Percentiles rank a stretch among this genome's conserved stretches.
These are phyloP conservation scores for Puccinia polysora DNA, from an alignment of 1,284 basidiomycete species.

Conservation along the genomic window DNA sequence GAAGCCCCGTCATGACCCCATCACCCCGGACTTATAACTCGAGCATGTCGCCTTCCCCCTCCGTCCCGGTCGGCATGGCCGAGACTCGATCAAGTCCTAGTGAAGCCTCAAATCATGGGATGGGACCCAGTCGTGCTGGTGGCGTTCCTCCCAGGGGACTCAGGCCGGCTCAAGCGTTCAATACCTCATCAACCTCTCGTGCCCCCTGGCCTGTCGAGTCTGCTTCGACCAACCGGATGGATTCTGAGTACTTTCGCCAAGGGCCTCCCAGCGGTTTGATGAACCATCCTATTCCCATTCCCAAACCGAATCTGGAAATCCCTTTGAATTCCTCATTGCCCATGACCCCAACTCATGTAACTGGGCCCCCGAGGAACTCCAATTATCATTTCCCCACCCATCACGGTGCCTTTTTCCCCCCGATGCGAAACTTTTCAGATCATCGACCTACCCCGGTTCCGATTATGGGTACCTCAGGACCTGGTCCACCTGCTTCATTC, in stretches of 20 bases:
- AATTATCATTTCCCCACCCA: not conserved
- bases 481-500: slow-evolving; percentile 31
- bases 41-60: not conserved
- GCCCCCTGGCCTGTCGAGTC: slow-evolving; percentile 19
- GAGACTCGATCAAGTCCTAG: not conserved
- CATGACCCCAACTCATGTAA: not conserved
- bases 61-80: not conserved
- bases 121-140: not conserved
- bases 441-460: not conserved
- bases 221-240: not conserved
- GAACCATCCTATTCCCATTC: not conserved
- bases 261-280: not conserved
- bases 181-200: not conserved
- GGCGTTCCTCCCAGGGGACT: not conserved
- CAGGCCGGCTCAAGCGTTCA: not conserved
- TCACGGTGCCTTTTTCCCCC: not conserved
- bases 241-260: not conserved
- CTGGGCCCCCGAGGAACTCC: not conserved
- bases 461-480: slow-evolving; percentile 32
- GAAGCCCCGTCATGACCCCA: not conserved
- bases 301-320: not conserved
- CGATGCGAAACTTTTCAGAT: slow-evolving; percentile 8
- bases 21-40: slow-evolving; percentile 8
- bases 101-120: not conserved
- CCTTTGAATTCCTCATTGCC: slow-evolving; percentile 2